Conservation (phyloP, 805 yeast genomes). For the Wickerhamiella kurtzmanii region DNA sequence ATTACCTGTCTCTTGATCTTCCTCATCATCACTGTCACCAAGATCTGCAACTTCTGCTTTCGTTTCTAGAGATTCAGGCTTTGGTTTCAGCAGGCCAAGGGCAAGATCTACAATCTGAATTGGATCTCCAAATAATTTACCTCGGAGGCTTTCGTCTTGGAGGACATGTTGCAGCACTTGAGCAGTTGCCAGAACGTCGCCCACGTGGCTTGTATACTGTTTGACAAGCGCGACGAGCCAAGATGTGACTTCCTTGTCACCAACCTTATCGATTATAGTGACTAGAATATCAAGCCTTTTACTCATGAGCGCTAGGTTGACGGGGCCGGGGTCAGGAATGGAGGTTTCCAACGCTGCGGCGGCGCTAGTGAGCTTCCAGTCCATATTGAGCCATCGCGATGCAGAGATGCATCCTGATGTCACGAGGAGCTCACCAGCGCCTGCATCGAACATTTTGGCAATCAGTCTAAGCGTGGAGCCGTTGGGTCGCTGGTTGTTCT, state of each 20-base stretch:
- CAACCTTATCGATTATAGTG: constrained; percentile 36
- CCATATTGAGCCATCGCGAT: constrained; percentile 38
- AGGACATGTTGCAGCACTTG: constrained; percentile 11
- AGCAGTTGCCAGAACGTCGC: constrained; percentile 28
- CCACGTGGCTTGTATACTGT: constrained; percentile 29
- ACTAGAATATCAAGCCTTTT: constrained; percentile 30
- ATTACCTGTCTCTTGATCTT: constrained; percentile 15
- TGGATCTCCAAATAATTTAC: constrained; percentile 42
- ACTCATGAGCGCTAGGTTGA: constrained; percentile 32
- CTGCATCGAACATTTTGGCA: constrained; percentile 5
- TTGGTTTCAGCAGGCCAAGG: constrained; percentile 26
- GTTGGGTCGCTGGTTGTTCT: constrained; percentile 13
- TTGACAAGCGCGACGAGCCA: constrained; percentile 39
- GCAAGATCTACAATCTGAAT: constrained; percentile 42
- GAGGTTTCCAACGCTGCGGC: neutral
- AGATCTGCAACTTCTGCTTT: neutral
- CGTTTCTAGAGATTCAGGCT: neutral
- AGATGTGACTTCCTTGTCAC: constrained; percentile 33
- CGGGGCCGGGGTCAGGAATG: neutral
- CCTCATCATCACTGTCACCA: constrained; percentile 22
- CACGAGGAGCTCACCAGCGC: constrained; percentile 2
- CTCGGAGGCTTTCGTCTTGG: constrained; percentile 31
- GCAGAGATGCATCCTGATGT: constrained; percentile 13
- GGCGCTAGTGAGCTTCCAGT: neutral
- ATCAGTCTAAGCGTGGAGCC: constrained; percentile 8